Percentiles rank a stretch among this genome's conserved stretches.
phyloP scores from a whole-genome alignment of 805 yeast species.

The Kodamaea hsintzibuensis region DNA sequence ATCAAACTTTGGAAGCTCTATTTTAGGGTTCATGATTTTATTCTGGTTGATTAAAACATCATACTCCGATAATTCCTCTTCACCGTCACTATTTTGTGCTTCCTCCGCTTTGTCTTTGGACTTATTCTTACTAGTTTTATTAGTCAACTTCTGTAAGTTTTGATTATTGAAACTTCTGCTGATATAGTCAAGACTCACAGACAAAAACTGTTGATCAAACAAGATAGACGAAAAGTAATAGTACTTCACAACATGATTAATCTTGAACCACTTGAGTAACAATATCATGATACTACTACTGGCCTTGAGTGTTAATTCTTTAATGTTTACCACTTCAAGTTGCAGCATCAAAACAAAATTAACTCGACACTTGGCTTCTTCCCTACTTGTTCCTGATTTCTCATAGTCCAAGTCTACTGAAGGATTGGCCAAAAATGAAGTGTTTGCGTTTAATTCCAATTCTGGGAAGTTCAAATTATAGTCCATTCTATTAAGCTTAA shows the following conservation, averaged over 20 bases:
- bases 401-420: conserved; percentile 9
- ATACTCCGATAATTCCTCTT: conserved; percentile 24
- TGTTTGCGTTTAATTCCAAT: conserved; percentile 34
- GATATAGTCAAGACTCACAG: conserved; percentile 32
- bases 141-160: conserved; percentile 28
- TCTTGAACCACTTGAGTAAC: conserved; percentile 75
- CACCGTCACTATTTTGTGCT: conserved; percentile 2
- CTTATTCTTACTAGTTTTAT: conserved; percentile 10
- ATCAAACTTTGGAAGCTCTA: conserved; percentile 30
- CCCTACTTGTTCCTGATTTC: conserved; percentile 1
- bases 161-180: conserved; percentile 36
- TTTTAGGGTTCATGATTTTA: conserved; percentile 39
- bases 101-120: conserved; percentile 1
- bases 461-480: conserved; percentile 36
- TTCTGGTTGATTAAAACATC: conserved; percentile 39
- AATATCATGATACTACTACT: conserved; percentile 52
- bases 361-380: conserved; percentile 20
- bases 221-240: conserved; percentile 72
- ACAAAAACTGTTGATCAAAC: conserved; percentile 67
- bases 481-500: conserved; percentile 53
- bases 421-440: conserved; percentile 23
- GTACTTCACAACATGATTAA: conserved; percentile 73
- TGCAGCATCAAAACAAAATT: conserved; percentile 36
- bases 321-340: conserved; percentile 57
- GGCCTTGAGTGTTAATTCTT: conserved; percentile 62